Conservation (phyloP, 306 rosid genomes). For the Cyamopsis tetragonoloba region DNA sequence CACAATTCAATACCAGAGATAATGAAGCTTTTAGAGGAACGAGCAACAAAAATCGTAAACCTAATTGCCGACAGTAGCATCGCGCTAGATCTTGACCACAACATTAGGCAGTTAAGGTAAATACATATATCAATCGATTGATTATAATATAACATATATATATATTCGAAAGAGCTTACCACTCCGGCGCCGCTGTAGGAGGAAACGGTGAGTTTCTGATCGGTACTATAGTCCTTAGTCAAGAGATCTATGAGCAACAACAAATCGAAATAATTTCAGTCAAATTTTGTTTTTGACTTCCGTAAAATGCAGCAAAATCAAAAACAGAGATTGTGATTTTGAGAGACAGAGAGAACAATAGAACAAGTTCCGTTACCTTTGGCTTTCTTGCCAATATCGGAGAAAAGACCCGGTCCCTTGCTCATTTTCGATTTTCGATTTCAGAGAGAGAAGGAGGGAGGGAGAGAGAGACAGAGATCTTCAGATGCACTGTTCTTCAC, state of each 20-base stretch:
- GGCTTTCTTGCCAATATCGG: constrained; percentile 88
- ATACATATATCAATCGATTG: neutral
- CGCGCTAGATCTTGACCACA: constrained; percentile 13
- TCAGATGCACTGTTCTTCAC: constrained; percentile 15
- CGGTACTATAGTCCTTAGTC: constrained; percentile 70
- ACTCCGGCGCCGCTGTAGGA: constrained; percentile 77
- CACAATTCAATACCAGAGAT: neutral
- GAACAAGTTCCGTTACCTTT: constrained; percentile 44
- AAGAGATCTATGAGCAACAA: constrained; percentile 63
- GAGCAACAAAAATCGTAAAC: neutral
- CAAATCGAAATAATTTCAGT: constrained; percentile 2
- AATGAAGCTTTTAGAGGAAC: neutral
- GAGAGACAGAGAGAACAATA: neutral
- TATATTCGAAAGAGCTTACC: constrained; percentile 43
- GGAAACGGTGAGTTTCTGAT: constrained; percentile 73
- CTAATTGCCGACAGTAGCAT: neutral
- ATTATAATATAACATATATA: neutral
- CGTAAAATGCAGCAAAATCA: neutral
- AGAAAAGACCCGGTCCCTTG: constrained; percentile 85
- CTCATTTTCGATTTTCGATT: constrained; percentile 56
- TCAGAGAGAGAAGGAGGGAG: too few species aligned
- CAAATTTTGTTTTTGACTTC: neutral
- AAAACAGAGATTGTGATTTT: neutral
- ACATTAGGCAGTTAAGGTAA: neutral
- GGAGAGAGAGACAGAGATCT: constrained; percentile 21